Evolutionary conservation across 2,329 filamentous ascomycete species (phyloP), one percentile per base, ranked within the genome.

Genomic region (Neoscytalidium dimidiatum): DNA sequence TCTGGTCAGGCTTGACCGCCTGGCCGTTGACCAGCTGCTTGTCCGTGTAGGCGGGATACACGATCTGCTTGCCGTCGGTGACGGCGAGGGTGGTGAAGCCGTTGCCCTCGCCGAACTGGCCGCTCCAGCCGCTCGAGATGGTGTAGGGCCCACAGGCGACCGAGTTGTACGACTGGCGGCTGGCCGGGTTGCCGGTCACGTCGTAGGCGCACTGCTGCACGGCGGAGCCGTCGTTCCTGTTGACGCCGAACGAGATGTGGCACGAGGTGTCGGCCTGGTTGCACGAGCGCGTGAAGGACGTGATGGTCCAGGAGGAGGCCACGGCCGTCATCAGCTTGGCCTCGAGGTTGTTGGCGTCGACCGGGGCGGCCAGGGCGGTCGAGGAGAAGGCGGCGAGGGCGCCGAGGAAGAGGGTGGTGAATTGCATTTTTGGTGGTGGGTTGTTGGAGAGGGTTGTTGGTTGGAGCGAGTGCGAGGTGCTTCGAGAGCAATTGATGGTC

Each of bases 71-170:
- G 17, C 13, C 7, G 33, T 63, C 46, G 26, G 49, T 53, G 48
- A 63, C 61, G 38, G 46, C 38, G 8, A 63, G 61, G 8, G 61
- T 63, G 8, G 46, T 11, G 61, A 63, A 63, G 61, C 61, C 61
- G 46, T 8, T n/a, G 48, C 14, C 61, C 14, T 13, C n/a, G 33
- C 48, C 61, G 48, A 63, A 63, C 61, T 63, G 61, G 61, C 35
- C 61, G 61, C 29, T 43, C 61, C 61, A 63, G 61, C 33, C 38
- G 6, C 33, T 31, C 9, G 14, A 19, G 48, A 63, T 19, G 21
- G 61, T 63, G 61, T 63, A 63, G 7, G 23, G 4, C 48, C 61
- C 61, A 48, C 61, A 63, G 48, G 48, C 48, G 23, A 63, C 61
- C 17, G 11, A 19, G 61, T 63, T 63, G 61, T 53, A 63, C 17